Conservation (phyloP, 768 basidiomycete species). For the Suillus cothurnatus region DNA sequence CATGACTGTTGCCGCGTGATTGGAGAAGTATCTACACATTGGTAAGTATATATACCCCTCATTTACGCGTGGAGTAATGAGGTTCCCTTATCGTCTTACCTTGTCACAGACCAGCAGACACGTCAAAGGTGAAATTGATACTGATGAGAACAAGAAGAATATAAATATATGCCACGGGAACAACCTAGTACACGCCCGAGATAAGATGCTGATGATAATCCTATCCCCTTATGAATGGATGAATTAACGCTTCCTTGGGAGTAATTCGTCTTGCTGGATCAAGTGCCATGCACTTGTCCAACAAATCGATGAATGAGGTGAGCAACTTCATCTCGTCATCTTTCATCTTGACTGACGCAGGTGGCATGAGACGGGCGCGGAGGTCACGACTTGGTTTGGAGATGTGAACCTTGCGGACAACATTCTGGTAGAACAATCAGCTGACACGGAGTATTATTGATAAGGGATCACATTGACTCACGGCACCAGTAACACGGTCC, state of each 20-base stretch:
- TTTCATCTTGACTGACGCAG: conserved; percentile 73
- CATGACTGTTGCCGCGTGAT: conserved; percentile 16
- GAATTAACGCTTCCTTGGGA: conserved; percentile 87
- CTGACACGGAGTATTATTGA: conserved; percentile 12
- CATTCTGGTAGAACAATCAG: conserved; percentile 57
- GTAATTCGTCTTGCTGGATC: conserved; percentile 85
- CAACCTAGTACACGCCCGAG: conserved; percentile 7
- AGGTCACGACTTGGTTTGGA: conserved; percentile 84
- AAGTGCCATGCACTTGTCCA: conserved; percentile 88
- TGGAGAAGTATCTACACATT: conserved; percentile 2
- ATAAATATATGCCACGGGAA: conserved; percentile 30
- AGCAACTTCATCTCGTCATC: conserved; percentile 88
- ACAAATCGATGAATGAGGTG: conserved; percentile 79
- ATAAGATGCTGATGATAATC: conserved; percentile 15
- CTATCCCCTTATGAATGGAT: conserved; percentile 79
- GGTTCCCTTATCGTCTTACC: not conserved
- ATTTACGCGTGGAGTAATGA: not conserved
- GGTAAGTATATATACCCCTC: conserved; percentile 9
- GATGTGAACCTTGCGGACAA: conserved; percentile 78
- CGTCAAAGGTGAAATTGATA: conserved; percentile 16
- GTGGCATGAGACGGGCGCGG: conserved; percentile 78
- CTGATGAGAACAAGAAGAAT: conserved; percentile 15
- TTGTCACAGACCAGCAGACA: conserved; percentile 15
- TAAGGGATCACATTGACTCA: conserved; percentile 44
- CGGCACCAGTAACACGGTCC: conserved; percentile 81